Evolutionary conservation across 2,329 filamentous ascomycete genomes (phyloP).

Genomic region (Elsinoe batatas): DNA sequence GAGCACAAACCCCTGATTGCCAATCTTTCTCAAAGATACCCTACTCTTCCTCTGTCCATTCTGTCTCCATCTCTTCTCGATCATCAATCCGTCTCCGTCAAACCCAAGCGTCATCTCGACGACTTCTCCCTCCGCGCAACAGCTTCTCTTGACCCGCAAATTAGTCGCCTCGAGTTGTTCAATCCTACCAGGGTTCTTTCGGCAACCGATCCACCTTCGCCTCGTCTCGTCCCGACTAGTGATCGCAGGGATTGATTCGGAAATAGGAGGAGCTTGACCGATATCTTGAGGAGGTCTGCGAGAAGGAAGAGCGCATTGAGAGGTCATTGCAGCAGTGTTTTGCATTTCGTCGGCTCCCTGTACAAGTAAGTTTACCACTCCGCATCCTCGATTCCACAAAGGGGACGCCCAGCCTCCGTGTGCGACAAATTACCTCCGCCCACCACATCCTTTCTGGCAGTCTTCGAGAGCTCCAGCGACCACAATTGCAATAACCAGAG

Average conservation of each 20-base stretch:
- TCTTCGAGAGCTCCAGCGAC: background rate
- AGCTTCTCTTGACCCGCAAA: background rate
- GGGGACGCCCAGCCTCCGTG: constrained; percentile 1
- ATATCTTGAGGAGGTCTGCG: background rate
- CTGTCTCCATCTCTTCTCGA: constrained; percentile 12
- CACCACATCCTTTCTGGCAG: background rate
- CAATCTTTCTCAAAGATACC: constrained; percentile 13
- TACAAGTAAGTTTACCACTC: background rate
- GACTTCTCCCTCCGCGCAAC: background rate
- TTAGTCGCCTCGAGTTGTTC: background rate
- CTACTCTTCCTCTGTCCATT: constrained; percentile 7
- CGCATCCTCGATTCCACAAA: background rate
- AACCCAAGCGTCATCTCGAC: background rate
- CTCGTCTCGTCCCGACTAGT: background rate
- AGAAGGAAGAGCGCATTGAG: background rate
- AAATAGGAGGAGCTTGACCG: background rate
- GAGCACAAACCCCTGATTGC: constrained; percentile 14
- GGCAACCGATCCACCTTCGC: constrained; percentile 2
- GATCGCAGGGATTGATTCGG: background rate
- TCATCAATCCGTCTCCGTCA: constrained; percentile 7
- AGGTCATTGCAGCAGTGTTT: background rate
- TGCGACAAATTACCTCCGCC: background rate
- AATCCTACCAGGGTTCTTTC: constrained; percentile 3
- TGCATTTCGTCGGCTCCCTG: background rate
- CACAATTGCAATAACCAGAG: background rate